Percentiles rank a stretch among this genome's conserved stretches.
Evolutionary conservation across 106 monocot genomes (phyloP).

Genomic region (Allium sativum): DNA sequence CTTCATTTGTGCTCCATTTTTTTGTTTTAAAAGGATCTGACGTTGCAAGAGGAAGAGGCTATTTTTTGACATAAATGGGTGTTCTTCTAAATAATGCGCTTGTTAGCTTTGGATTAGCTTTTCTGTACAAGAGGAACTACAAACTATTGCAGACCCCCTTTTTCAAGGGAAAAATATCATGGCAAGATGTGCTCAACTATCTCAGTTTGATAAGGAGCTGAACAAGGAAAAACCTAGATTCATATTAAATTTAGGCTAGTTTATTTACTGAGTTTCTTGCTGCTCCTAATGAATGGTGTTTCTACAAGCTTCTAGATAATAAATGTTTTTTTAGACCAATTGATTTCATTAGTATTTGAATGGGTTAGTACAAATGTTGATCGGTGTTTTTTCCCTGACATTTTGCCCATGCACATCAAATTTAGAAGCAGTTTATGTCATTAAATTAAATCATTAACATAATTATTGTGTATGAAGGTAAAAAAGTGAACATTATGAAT

Average conservation of each 20-base stretch:
- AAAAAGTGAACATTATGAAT: too few species aligned
- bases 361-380: too few species aligned
- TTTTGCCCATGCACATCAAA: too few species aligned
- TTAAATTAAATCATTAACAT: too few species aligned
- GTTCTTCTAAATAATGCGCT: slow-evolving; percentile 75
- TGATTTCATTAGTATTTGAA: too few species aligned
- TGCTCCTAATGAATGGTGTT: too few species aligned
- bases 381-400: too few species aligned
- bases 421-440: too few species aligned
- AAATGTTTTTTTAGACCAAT: too few species aligned
- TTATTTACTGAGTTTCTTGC: neutral
- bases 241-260: neutral
- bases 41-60: slow-evolving; percentile 96
- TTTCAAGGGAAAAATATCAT: slow-evolving; percentile 95
- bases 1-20: neutral
- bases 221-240: slow-evolving; percentile 50
- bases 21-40: slow-evolving; percentile 44
- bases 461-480: too few species aligned
- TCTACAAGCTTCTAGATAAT: too few species aligned
- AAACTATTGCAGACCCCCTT: slow-evolving; percentile 84
- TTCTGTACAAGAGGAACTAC: slow-evolving; percentile 58
- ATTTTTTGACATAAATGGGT: slow-evolving; percentile 77
- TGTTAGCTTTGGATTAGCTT: slow-evolving; percentile 68
- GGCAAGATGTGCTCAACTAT: slow-evolving; percentile 91
- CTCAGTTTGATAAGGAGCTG: slow-evolving; percentile 97